Conservation (phyloP, 257 asterid species). For the Rubia yunnanensis region DNA sequence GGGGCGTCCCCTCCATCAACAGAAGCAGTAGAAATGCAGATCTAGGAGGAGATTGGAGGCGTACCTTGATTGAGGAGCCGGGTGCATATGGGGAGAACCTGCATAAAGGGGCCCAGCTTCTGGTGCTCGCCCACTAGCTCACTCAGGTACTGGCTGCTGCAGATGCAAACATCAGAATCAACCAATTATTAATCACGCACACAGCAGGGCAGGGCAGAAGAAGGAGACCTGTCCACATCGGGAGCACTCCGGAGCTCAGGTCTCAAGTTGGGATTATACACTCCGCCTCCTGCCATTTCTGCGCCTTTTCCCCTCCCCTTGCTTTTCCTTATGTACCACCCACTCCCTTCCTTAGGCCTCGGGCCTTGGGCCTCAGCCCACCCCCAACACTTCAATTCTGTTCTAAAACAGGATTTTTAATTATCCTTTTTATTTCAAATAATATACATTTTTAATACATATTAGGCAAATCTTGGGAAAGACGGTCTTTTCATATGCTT, state of each 20-base stretch:
- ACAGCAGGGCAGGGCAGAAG: background rate
- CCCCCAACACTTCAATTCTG: too few relatives aligned
- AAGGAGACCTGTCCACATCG: conserved; percentile 59
- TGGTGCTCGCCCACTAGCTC: conserved; percentile 97
- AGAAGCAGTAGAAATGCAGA: conserved; percentile 21
- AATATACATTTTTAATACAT: too few relatives aligned
- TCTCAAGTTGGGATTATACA: conserved; percentile 68
- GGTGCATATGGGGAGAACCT: conserved; percentile 84
- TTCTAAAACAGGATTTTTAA: too few relatives aligned
- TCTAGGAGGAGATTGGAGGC: conserved; percentile 15
- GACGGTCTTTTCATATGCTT: too few relatives aligned
- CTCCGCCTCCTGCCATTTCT: conserved; percentile 80
- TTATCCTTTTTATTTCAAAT: too few relatives aligned
- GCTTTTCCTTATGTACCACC: background rate
- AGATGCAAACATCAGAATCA: background rate
- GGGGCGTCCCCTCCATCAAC: too few relatives aligned
- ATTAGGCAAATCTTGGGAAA: too few relatives aligned
- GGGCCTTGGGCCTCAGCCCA: too few relatives aligned
- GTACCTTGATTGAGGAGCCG: conserved; percentile 89
- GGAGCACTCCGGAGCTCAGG: conserved; percentile 65
- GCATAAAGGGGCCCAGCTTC: conserved; percentile 92
- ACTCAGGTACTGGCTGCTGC: conserved; percentile 72
- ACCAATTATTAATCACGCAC: background rate
- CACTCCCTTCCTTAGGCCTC: too few relatives aligned
- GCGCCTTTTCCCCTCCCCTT: background rate